These are phyloP conservation scores for Solanum sparsipilum DNA, from an alignment of 257 asterid species.

Conservation along the genomic window DNA sequence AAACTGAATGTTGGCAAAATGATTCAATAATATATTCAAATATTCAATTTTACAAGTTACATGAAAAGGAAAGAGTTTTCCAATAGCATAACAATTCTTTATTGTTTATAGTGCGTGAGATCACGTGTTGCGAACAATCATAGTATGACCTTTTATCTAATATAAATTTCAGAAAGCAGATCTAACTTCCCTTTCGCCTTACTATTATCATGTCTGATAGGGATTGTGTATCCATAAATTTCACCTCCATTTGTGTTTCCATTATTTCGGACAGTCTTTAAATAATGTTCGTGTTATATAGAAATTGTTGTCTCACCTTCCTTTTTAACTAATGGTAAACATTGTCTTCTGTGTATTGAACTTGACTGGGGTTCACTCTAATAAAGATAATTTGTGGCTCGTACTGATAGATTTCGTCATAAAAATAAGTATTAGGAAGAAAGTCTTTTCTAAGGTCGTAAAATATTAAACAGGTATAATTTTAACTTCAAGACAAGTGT, in stretches of 20 bases:
- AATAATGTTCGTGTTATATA: neutral
- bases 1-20: neutral
- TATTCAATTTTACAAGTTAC: neutral
- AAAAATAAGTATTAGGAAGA: neutral
- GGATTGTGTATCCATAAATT: neutral
- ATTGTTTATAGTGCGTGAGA: neutral
- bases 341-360: neutral
- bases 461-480: neutral
- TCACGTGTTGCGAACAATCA: neutral
- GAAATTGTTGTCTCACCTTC: neutral
- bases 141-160: neutral
- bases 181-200: neutral
- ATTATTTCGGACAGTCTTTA: neutral
- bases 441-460: neutral
- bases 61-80: neutral
- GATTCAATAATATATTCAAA: neutral
- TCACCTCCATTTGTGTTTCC: neutral
- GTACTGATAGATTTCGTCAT: neutral
- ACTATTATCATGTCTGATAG: neutral
- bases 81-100: neutral
- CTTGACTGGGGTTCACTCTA: neutral
- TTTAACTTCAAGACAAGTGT: neutral
- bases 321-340: neutral
- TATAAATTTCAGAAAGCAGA: neutral
- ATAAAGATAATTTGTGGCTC: neutral